Percentiles rank a stretch among this genome's conserved stretches.
Evolutionary conservation across 805 yeast species (phyloP).

Genomic region (Kodamaea neixiangensis): DNA sequence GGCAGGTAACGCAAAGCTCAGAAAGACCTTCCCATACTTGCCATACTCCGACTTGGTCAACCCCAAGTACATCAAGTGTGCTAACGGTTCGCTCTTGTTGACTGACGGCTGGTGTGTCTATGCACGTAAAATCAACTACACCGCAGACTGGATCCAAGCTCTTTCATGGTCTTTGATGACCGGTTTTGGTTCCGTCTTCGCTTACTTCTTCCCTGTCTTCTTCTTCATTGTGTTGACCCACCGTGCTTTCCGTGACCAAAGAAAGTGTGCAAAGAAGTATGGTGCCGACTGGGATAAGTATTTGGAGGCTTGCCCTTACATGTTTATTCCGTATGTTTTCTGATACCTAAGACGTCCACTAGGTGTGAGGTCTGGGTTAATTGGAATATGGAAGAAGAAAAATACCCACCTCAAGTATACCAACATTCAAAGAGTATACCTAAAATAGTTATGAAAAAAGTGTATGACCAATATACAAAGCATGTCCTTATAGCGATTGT

Average conservation of each 20-base stretch:
- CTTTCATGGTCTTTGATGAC: constrained; percentile 90
- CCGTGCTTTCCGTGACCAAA: constrained; percentile 84
- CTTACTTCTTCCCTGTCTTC: constrained; percentile 95
- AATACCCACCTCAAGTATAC: neutral
- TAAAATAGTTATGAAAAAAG: neutral
- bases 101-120: constrained; percentile 94
- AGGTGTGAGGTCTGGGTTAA: neutral
- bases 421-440: neutral
- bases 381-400: neutral
- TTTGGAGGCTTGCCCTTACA: constrained; percentile 83
- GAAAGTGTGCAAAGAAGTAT: constrained; percentile 82
- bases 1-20: constrained; percentile 73
- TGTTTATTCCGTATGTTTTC: constrained; percentile 85
- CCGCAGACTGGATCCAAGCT: constrained; percentile 89
- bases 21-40: constrained; percentile 92
- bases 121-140: constrained; percentile 93
- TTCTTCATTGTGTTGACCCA: constrained; percentile 85
- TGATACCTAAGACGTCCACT: constrained; percentile 21
- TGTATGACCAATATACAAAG: neutral
- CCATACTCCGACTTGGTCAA: constrained; percentile 80
- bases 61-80: constrained; percentile 83
- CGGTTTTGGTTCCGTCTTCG: constrained; percentile 85
- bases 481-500: neutral
- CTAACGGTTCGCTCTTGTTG: constrained; percentile 79
- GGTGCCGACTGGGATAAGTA: constrained; percentile 94